These are phyloP conservation scores for Naumovozyma baii DNA, from an alignment of 805 yeast genomes.

Conservation along the genomic window DNA sequence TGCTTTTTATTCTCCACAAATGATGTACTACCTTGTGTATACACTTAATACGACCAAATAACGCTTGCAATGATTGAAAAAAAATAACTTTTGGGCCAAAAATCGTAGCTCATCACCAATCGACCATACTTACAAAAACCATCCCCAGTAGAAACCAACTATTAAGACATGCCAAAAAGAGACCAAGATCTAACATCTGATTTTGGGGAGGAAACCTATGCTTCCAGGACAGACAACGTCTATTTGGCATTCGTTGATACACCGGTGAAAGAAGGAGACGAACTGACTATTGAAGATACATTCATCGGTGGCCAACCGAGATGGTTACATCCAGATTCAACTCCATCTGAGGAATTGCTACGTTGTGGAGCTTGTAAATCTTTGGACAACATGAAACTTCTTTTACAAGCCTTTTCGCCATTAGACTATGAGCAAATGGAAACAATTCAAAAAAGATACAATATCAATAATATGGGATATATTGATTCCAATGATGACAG, in stretches of 20 bases:
- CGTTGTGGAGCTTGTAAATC: conserved; percentile 57
- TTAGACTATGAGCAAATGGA: conserved; percentile 36
- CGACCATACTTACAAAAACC: no score
- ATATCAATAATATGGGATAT: conserved; percentile 10
- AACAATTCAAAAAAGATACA: conserved; percentile 10
- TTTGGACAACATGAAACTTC: conserved; percentile 45
- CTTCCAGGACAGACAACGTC: conserved; percentile 30
- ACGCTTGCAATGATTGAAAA: no score
- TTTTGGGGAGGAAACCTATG: conserved; percentile 15
- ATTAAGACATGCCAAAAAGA: conserved; percentile 6
- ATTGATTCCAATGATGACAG: conserved; percentile 62
- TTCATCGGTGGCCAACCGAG: conserved; percentile 73
- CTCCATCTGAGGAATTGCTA: conserved; percentile 44
- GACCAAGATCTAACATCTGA: conserved; percentile 15
- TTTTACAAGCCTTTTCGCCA: conserved; percentile 76
- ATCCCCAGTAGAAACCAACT: no score
- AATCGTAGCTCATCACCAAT: no score
- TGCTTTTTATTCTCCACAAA: no score
- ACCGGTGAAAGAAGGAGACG: conserved; percentile 39
- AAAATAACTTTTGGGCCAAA: no score
- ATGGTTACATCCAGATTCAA: conserved; percentile 56
- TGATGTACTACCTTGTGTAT: no score
- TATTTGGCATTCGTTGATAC: conserved; percentile 59
- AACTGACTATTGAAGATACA: conserved; percentile 50
- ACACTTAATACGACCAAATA: no score